These are phyloP conservation scores for Cylindrotheca closterium DNA, from an alignment of 108 stramenopile species.

Conservation along the genomic window DNA sequence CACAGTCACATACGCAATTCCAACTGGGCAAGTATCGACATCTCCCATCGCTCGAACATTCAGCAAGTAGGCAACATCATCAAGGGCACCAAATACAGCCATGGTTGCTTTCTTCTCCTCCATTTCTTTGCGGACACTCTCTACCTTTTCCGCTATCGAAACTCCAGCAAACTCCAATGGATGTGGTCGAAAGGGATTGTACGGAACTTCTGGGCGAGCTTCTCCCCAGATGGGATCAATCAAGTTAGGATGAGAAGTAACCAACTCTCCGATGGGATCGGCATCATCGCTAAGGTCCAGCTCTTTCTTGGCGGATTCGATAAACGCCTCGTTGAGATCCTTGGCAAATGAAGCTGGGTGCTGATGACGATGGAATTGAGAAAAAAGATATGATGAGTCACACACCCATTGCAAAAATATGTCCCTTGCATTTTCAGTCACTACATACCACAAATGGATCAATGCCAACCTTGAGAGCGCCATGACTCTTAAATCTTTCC, in stretches of 20 bases:
- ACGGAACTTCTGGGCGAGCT: constrained; percentile 74
- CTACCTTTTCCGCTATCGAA: constrained; percentile 77
- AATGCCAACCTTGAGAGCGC: constrained; percentile 60
- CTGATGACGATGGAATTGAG: background rate
- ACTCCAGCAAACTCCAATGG: constrained; percentile 90
- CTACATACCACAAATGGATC: constrained; percentile 59
- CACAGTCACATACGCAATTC: constrained; percentile 90
- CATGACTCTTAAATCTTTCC: constrained; percentile 27
- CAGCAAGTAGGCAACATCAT: constrained; percentile 96
- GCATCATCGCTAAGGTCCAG: constrained; percentile 22
- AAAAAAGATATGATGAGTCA: background rate
- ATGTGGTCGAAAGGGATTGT: constrained; percentile 85
- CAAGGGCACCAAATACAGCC: constrained; percentile 87
- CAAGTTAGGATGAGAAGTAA: constrained; percentile 66
- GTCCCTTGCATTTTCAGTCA: too few relatives aligned
- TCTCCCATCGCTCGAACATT: constrained; percentile 93
- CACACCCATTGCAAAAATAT: background rate
- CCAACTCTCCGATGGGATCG: constrained; percentile 52
- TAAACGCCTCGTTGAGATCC: constrained; percentile 64
- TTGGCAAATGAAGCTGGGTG: constrained; percentile 80
- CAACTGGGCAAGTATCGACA: constrained; percentile 87
- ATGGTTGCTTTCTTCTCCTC: constrained; percentile 71
- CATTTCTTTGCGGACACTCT: constrained; percentile 69
- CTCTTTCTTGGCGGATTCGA: constrained; percentile 44
- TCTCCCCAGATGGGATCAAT: constrained; percentile 91